These are phyloP conservation scores for Saccharomyces hybrid DNA, from an alignment of 1,139 yeast species.

Conservation along the genomic window DNA sequence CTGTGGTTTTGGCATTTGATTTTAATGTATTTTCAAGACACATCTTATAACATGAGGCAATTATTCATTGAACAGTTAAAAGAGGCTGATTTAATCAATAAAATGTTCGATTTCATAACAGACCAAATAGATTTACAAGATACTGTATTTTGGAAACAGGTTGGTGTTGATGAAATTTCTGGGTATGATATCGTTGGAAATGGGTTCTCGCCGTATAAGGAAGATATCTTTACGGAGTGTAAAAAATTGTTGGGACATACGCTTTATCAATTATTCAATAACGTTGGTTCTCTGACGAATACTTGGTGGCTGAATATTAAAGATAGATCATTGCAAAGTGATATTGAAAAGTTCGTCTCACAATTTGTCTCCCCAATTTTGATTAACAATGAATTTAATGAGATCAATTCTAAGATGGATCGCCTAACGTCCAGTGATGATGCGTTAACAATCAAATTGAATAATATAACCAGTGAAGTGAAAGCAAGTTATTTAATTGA, in stretches of 20 bases:
- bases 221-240: constrained; percentile 32
- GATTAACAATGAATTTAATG: constrained; percentile 49
- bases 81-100: constrained; percentile 40
- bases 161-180: constrained; percentile 22
- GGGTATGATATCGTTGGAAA: constrained; percentile 24
- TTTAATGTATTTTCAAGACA: constrained; percentile 55
- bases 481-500: constrained; percentile 72
- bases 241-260: constrained; percentile 45
- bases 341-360: constrained; percentile 57
- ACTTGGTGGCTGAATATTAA: constrained; percentile 57
- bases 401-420: constrained; percentile 40
- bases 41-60: constrained; percentile 57
- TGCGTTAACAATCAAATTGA: constrained; percentile 55
- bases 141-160: constrained; percentile 30
- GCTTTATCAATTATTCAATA: constrained; percentile 48
- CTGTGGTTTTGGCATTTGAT: constrained; percentile 67
- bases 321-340: constrained; percentile 38
- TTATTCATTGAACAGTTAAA: constrained; percentile 53
- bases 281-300: constrained; percentile 61
- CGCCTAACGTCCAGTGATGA: constrained; percentile 41
- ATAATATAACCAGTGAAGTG: constrained; percentile 58
- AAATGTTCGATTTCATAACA: constrained; percentile 45
- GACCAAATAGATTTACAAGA: constrained; percentile 37
- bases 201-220: constrained; percentile 18
- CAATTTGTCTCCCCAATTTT: constrained; percentile 57